Evolutionary conservation across 176 grass and related monocot genomes (phyloP).

Genomic region (Puya raimondii): DNA sequence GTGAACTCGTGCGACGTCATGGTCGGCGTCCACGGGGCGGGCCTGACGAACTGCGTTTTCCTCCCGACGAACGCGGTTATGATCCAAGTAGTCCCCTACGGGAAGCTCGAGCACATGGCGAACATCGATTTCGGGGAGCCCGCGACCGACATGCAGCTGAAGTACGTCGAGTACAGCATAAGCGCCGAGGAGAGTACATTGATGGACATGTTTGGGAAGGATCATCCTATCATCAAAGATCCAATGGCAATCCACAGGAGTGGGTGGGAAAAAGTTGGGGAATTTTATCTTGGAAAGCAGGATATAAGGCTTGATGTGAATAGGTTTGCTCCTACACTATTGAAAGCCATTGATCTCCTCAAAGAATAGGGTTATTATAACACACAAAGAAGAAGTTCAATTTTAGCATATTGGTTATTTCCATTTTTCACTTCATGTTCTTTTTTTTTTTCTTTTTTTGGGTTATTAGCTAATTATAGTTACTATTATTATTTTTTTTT

Average conservation of each 20-base stretch:
- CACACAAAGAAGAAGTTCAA: too few species aligned
- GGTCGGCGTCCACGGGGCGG: constrained; percentile 72
- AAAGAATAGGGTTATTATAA: background rate
- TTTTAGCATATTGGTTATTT: background rate
- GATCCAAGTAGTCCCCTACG: constrained; percentile 78
- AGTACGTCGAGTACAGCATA: constrained; percentile 67
- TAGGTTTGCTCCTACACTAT: constrained; percentile 45
- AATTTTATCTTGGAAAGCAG: constrained; percentile 74
- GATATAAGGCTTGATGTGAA: constrained; percentile 41
- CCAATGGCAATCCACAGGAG: constrained; percentile 47
- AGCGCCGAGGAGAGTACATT: constrained; percentile 61
- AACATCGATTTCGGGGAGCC: constrained; percentile 46
- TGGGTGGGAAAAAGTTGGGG: constrained; percentile 67
- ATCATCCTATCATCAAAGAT: constrained; percentile 57
- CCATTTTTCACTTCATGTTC: background rate
- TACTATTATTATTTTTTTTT: background rate
- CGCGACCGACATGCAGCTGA: constrained; percentile 39
- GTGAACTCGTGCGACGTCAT: constrained; percentile 77
- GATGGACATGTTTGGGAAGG: constrained; percentile 46
- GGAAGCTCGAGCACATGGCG: constrained; percentile 60
- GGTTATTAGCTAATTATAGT: constrained; percentile 8
- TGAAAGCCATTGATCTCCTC: constrained; percentile 38
- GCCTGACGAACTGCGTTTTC: constrained; percentile 65
- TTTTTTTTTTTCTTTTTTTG: constrained; percentile 1
- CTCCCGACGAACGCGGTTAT: constrained; percentile 45